Percentiles rank a stretch among this genome's conserved stretches.
phyloP scores from a whole-genome alignment of 192 early-diverging fungal genomes.

The Mortierella antarctica region DNA sequence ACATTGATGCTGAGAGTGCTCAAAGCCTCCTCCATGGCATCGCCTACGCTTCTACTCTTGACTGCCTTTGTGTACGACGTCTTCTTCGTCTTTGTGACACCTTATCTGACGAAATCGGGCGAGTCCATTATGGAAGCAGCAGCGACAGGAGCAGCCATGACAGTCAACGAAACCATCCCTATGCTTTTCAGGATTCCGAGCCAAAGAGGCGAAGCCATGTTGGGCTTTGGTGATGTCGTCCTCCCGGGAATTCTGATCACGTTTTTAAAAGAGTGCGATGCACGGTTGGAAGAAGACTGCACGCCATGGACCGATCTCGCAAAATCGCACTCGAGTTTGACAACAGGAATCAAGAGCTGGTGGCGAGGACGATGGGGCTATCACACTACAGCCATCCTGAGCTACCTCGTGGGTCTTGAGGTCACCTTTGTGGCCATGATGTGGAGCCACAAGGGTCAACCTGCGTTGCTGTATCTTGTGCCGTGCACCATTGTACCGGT shows the following conservation, averaged over 20 bases:
- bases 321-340: too few species aligned
- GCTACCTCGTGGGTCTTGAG: conserved; percentile 46
- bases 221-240: conserved; percentile 56
- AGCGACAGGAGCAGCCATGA: conserved; percentile 53
- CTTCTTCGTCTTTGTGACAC: conserved; percentile 57
- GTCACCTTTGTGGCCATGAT: conserved; percentile 58
- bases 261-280: conserved; percentile 49
- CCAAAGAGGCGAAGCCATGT: conserved; percentile 48
- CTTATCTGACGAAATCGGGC: conserved; percentile 48
- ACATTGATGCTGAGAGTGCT: conserved; percentile 49
- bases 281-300: conserved; percentile 31
- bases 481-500: conserved; percentile 51
- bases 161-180: conserved; percentile 53
- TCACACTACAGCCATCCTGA: conserved; percentile 46
- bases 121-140: conserved; percentile 58
- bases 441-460: conserved; percentile 51
- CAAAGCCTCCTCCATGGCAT: conserved; percentile 48
- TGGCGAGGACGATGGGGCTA: conserved; percentile 44
- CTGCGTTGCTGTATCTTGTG: conserved; percentile 51
- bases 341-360: conserved; percentile 3
- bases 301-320: too few species aligned
- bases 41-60: conserved; percentile 46
- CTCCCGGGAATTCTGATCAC: conserved; percentile 53
- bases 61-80: conserved; percentile 54
- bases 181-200: conserved; percentile 56